Base-by-base conservation (phyloP, 2,329 filamentous ascomycete species). In the Coniochaeta prunicola region DNA sequence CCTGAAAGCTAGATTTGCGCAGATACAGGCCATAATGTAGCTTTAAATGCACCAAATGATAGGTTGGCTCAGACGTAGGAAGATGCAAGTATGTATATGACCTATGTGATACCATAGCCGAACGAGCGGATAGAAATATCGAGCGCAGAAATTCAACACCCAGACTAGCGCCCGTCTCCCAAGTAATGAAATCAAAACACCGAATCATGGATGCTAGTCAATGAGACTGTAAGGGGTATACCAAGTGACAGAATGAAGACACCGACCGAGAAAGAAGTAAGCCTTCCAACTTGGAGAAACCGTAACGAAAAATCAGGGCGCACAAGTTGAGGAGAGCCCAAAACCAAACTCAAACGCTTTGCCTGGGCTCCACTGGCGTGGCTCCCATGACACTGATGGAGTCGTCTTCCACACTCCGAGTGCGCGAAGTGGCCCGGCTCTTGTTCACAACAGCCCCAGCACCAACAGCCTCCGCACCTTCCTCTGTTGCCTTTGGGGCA, bases 331-430 rank as follows among this genome's bases (percentile, higher is more conserved):
- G 10, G 19, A 38, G 15, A 38, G 3, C 5, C 17, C 36, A n/a
- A 7, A 15, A 4, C 4, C 36, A 38, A n/a, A 15, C 60, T 60
- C 53, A 79, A 26, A 80, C 68, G 30, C 66, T 70, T 64, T 79
- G 76, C 6, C 66, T 67, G 3, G 71, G 73, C 36, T 71, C 69
- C 3, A 77, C 75, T 0, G 76, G 76, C 0, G 63, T 65, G 6
- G 66, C 68, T 3, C 68, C 69, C 19, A 75, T 60, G 9, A 76
- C 61, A 17, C 73, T 76, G 36, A 74, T 69, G 0, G 61, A 69
- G 13, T 77, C 73, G 2, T 70, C 68, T 2, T 73, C 69, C 8
- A 64, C 34, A 2, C 65, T 65, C 40, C 57, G 59, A 36, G 60
- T 59, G 4, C 54, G 63, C 36, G 63, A 61, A 15, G 60, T 61